Percentiles rank a stretch among this genome's conserved stretches.
Evolutionary conservation across 225 moss, liverwort and hornwort genomes (phyloP).

Genomic region (Sphagnum tenellum): DNA sequence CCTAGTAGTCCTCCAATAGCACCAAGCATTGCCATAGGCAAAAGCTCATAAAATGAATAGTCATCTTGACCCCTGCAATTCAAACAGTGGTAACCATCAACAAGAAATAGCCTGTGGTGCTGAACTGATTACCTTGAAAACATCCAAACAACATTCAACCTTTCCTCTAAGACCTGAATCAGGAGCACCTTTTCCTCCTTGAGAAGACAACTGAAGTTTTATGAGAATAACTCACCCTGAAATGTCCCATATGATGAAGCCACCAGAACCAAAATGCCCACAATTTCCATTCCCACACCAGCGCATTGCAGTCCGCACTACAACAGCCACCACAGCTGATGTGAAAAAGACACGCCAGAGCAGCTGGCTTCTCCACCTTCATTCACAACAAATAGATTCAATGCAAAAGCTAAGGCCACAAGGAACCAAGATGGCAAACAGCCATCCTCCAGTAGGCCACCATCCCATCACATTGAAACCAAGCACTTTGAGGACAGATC

Average conservation of each 20-base stretch:
- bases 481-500: too few species aligned
- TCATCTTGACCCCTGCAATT: slow-evolving; percentile 87
- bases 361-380: slow-evolving; percentile 99
- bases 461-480: too few species aligned
- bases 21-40: slow-evolving; percentile 98
- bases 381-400: neutral
- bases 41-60: slow-evolving; percentile 92
- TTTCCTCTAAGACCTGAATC: too few species aligned
- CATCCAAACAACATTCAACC: too few species aligned
- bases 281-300: slow-evolving; percentile 99
- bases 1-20: slow-evolving; percentile 95
- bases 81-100: too few species aligned
- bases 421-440: too few species aligned
- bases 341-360: slow-evolving; percentile 99
- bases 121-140: too few species aligned
- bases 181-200: too few species aligned
- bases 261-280: slow-evolving; percentile 99
- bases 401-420: too few species aligned
- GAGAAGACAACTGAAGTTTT: too few species aligned
- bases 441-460: too few species aligned
- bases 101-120: too few species aligned
- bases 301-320: slow-evolving; percentile 98
- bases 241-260: slow-evolving; percentile 99
- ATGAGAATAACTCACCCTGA: slow-evolving; percentile 56
- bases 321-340: slow-evolving; percentile 98